Evolutionary conservation across 2,329 filamentous ascomycete genomes (phyloP).

Genomic region (Tolypocladium amazonense): DNA sequence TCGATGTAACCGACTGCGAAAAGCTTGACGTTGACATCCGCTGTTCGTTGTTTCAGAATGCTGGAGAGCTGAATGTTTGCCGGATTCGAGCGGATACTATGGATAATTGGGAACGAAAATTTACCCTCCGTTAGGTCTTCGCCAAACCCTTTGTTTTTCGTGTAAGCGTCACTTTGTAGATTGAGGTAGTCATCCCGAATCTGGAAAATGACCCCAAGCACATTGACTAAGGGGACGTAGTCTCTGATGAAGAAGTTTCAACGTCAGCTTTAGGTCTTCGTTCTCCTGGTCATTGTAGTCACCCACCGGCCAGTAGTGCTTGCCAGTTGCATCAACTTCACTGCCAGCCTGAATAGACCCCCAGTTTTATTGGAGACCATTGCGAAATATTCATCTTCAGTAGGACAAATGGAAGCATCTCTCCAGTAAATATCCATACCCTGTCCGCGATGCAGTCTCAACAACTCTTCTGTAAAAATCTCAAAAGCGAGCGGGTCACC

Average conservation of each 20-base stretch:
- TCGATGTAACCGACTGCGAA: constrained; percentile 2
- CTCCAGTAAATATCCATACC: constrained; percentile 83
- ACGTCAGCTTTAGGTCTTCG: not conserved
- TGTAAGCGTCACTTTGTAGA: constrained; percentile 1
- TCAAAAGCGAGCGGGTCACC: constrained; percentile 48
- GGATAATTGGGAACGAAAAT: constrained; percentile 6
- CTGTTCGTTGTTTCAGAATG: constrained; percentile 3
- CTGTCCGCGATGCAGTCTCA: constrained; percentile 71
- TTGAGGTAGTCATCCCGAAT: constrained; percentile 6
- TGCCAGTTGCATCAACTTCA: constrained; percentile 65
- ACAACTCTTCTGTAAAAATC: constrained; percentile 65
- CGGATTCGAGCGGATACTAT: constrained; percentile 3
- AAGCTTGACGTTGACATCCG: constrained; percentile 1
- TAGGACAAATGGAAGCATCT: constrained; percentile 66
- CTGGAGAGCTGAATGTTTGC: constrained; percentile 1
- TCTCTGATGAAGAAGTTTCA: constrained; percentile 14
- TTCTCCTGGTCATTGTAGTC: not conserved
- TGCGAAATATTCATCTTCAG: constrained; percentile 71
- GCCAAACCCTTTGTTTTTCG: constrained; percentile 3
- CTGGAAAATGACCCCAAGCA: constrained; percentile 3
- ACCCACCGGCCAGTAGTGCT: not conserved
- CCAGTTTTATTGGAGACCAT: constrained; percentile 83
- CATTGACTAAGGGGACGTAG: constrained; percentile 2
- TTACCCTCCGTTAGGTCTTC: constrained; percentile 6
- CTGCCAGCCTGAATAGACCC: constrained; percentile 65